A percentile compares a stretch with the other conserved stretches of the same genome.
phyloP scores from a whole-genome alignment of 305 asterid species.

The Plantago rigida region DNA sequence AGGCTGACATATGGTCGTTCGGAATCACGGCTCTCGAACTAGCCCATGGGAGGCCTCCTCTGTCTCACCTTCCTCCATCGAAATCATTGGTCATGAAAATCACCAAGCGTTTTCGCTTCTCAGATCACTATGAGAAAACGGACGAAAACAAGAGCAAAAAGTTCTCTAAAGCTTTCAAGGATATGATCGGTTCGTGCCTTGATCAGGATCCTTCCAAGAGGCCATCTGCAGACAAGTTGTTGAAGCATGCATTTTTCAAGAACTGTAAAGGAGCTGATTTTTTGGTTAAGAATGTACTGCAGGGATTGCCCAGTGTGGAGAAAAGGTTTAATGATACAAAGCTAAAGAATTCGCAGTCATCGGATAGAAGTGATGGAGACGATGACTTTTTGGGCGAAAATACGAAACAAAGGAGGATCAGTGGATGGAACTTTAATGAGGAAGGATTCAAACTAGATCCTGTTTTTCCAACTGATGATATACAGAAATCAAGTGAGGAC shows the following conservation, averaged over 20 bases:
- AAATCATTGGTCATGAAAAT: slow-evolving; percentile 68
- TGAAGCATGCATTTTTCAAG: slow-evolving; percentile 67
- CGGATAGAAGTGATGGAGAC: slow-evolving; percentile 9
- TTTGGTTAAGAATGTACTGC: slow-evolving; percentile 52
- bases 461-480: slow-evolving; percentile 38
- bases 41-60: slow-evolving; percentile 81
- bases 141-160: slow-evolving; percentile 40
- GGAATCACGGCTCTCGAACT: slow-evolving; percentile 71
- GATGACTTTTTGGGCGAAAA: slow-evolving; percentile 22
- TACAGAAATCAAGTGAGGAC: slow-evolving; percentile 8
- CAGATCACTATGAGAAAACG: slow-evolving; percentile 53
- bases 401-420: slow-evolving; percentile 54
- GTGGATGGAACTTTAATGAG: slow-evolving; percentile 79
- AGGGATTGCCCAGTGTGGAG: slow-evolving; percentile 58
- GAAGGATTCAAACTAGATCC: slow-evolving; percentile 61
- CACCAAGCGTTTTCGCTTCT: slow-evolving; percentile 56
- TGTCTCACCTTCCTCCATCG: slow-evolving; percentile 64
- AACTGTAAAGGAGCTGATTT: slow-evolving; percentile 53
- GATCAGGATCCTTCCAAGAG: slow-evolving; percentile 71
- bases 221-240: slow-evolving; percentile 65
- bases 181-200: slow-evolving; percentile 68
- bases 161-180: slow-evolving; percentile 56
- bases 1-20: slow-evolving; percentile 88
- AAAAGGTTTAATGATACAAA: slow-evolving; percentile 32
- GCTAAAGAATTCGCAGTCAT: neutral